phyloP scores from a whole-genome alignment of 176 grass and related monocot species.

The Musa troglodytarum region DNA sequence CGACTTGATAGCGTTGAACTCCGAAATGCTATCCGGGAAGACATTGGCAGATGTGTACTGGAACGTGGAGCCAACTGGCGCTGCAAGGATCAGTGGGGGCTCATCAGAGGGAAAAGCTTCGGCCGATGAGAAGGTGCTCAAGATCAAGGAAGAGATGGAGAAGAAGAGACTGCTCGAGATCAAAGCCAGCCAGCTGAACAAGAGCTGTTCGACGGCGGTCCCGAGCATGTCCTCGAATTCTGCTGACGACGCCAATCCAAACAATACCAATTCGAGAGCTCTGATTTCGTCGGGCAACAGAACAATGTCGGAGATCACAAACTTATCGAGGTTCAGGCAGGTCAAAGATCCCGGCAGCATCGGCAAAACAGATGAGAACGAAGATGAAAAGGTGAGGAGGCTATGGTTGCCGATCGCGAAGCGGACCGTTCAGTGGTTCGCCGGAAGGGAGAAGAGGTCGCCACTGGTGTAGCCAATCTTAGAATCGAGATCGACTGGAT shows the following conservation, averaged over 20 bases:
- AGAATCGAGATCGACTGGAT: too few species aligned
- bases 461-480: too few species aligned
- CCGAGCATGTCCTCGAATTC: too few species aligned
- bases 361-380: background rate
- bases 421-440: conserved; percentile 60
- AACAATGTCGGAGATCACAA: conserved; percentile 78
- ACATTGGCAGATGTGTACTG: conserved; percentile 33
- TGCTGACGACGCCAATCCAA: too few species aligned
- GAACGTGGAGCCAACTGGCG: background rate
- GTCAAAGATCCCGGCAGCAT: conserved; percentile 17
- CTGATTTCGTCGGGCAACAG: conserved; percentile 36
- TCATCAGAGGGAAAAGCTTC: background rate
- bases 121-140: background rate
- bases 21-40: conserved; percentile 45
- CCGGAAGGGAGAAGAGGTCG: conserved; percentile 14
- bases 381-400: conserved; percentile 39
- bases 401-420: conserved; percentile 63
- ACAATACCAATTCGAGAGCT: background rate
- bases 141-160: conserved; percentile 36
- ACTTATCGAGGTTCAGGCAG: conserved; percentile 36
- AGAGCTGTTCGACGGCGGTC: background rate
- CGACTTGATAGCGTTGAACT: conserved; percentile 55
- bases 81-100: background rate
- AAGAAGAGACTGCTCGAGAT: conserved; percentile 38
- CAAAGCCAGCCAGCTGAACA: conserved; percentile 8